A percentile compares a stretch with the other conserved stretches of the same genome.
Conservation (phyloP, 2,329 filamentous ascomycete species). For the Penicillium paneum region DNA sequence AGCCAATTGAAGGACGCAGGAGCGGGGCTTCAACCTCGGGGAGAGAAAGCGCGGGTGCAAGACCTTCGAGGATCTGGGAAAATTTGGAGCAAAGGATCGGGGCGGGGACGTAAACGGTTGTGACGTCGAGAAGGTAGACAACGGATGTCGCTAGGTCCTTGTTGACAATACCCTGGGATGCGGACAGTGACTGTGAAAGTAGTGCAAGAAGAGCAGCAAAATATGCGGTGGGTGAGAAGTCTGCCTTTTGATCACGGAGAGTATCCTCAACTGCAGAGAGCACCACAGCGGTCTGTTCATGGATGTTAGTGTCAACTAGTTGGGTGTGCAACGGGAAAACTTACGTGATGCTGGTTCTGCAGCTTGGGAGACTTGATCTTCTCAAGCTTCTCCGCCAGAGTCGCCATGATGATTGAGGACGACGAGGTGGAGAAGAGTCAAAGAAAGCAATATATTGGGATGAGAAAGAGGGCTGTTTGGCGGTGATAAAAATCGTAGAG, state of each 20-base stretch:
- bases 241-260: conserved; percentile 79
- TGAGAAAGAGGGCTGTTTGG: conserved; percentile 10
- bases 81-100: conserved; percentile 92
- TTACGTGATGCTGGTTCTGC: conserved; percentile 88
- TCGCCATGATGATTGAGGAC: conserved; percentile 47
- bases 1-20: conserved; percentile 83
- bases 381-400: conserved; percentile 85
- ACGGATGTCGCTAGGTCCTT: conserved; percentile 80
- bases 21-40: conserved; percentile 82
- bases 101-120: conserved; percentile 79
- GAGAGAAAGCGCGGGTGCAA: conserved; percentile 78
- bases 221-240: conserved; percentile 82
- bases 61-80: conserved; percentile 80
- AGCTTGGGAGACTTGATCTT: conserved; percentile 97
- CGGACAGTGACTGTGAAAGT: conserved; percentile 70
- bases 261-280: conserved; percentile 91
- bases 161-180: conserved; percentile 63
- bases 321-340: conserved; percentile 19
- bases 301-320: conserved; percentile 8
- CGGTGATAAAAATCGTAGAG: conserved; percentile 12
- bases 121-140: conserved; percentile 91
- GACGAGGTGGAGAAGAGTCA: conserved; percentile 23
- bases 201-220: conserved; percentile 92
- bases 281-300: conserved; percentile 59
- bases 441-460: conserved; percentile 9